A percentile compares a stretch with the other conserved stretches of the same genome.
Conservation (phyloP, 2,329 filamentous ascomycete species). For the Ceratocystis cubensis region DNA sequence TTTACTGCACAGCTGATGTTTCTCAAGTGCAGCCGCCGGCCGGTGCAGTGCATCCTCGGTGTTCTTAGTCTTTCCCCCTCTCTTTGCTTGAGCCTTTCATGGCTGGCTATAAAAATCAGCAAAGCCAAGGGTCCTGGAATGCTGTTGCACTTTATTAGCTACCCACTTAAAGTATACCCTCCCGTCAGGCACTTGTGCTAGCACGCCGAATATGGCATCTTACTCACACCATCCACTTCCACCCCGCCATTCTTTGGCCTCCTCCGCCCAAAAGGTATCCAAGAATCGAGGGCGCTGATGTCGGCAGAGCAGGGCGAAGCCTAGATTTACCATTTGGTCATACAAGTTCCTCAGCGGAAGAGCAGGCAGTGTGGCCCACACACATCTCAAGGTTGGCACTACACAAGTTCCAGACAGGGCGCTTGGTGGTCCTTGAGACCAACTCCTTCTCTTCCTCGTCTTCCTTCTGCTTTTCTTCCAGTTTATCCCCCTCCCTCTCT, state of each 20-base stretch:
- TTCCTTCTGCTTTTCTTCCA: not conserved
- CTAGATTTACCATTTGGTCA: not conserved
- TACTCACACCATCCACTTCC: not conserved
- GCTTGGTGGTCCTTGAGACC: not conserved
- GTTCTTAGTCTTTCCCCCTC: not conserved
- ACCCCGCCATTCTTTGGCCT: not conserved
- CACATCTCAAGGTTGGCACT: slow-evolving; percentile 3
- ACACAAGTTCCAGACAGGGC: slow-evolving; percentile 9
- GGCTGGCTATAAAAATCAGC: not conserved
- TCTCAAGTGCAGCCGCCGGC: too few relatives aligned
- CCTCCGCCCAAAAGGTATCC: not conserved
- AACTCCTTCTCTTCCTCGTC: not conserved
- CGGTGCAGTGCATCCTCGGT: too few relatives aligned
- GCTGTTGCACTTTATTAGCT: not conserved
- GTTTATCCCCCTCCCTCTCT: not conserved
- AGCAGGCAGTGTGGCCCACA: not conserved
- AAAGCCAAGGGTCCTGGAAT: not conserved
- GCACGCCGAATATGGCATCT: not conserved
- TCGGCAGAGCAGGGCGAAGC: not conserved
- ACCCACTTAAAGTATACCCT: not conserved
- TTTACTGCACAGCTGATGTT: too few relatives aligned
- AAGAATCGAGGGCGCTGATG: not conserved
- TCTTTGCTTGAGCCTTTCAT: not conserved
- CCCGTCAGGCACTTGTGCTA: not conserved
- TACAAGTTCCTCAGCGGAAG: not conserved